Conservation (phyloP, 1,139 yeast genomes). For the Suhomyces kunorum region DNA sequence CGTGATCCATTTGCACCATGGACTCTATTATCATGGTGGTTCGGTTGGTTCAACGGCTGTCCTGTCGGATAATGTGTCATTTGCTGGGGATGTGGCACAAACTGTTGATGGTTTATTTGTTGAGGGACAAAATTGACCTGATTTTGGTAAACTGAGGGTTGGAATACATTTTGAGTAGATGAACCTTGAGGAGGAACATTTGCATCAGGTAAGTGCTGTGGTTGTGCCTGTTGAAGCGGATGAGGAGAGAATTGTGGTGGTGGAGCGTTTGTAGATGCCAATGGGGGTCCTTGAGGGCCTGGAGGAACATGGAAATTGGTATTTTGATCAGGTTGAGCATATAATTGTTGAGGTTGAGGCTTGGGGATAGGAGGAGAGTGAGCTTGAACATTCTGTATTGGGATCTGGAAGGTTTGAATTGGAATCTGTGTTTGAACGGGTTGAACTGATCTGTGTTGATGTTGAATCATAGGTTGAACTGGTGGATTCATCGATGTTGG, state of each 20-base stretch:
- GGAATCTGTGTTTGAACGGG: not conserved
- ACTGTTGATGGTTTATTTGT: not conserved
- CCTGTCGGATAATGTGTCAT: not conserved
- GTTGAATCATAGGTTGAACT: not conserved
- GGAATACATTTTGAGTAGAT: not conserved
- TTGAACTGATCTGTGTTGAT: too few relatives aligned
- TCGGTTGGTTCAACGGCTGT: not conserved
- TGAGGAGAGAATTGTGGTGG: not conserved
- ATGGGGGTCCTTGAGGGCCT: too few relatives aligned
- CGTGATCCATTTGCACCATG: not conserved
- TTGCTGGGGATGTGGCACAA: not conserved
- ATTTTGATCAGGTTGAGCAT: too few relatives aligned
- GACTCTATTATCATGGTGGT: not conserved
- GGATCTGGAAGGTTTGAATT: not conserved
- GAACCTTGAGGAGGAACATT: too few relatives aligned
- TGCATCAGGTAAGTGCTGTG: too few relatives aligned
- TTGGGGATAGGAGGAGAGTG: not conserved
- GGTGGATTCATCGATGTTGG: not conserved
- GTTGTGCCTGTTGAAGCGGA: not conserved
- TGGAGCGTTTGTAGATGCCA: too few relatives aligned
- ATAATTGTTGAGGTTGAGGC: not conserved
- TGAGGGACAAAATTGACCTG: not conserved
- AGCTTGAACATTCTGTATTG: not conserved
- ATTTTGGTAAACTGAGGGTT: not conserved
- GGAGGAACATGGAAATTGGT: too few relatives aligned